Percentiles rank a stretch among this genome's conserved stretches.
These are phyloP conservation scores for Didymella sp. DNA, from an alignment of 2,329 filamentous ascomycete species.

Conservation along the genomic window DNA sequence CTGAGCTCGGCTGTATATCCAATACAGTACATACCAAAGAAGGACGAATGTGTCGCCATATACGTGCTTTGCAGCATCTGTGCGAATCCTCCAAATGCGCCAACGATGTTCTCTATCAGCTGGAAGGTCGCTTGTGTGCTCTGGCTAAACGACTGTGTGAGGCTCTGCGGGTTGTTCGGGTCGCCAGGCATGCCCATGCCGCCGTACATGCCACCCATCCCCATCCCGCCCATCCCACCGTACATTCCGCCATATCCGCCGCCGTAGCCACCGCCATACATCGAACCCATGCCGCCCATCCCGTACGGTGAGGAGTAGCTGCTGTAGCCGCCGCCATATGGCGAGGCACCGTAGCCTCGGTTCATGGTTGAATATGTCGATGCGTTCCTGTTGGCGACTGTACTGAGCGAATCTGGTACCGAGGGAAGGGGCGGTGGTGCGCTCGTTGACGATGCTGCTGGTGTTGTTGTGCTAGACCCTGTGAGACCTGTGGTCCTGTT, in stretches of 20 bases:
- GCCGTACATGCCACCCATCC: constrained; percentile 56
- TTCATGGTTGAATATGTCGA: constrained; percentile 76
- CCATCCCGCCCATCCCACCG: constrained; percentile 40
- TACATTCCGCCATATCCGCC: constrained; percentile 53
- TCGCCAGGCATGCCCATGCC: constrained; percentile 59
- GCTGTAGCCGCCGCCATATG: constrained; percentile 57
- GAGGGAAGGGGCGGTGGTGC: constrained; percentile 76
- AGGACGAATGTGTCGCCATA: constrained; percentile 98
- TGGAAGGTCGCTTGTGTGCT: constrained; percentile 97
- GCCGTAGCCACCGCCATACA: constrained; percentile 50
- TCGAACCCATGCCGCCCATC: constrained; percentile 28
- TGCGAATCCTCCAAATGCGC: constrained; percentile 94
- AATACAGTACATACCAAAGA: constrained; percentile 75
- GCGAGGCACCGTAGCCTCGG: constrained; percentile 58
- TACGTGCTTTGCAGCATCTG: constrained; percentile 99
- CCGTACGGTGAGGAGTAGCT: constrained; percentile 56
- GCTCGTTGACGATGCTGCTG: constrained; percentile 50
- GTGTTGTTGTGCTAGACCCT: constrained; percentile 50
- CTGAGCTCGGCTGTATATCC: background rate
- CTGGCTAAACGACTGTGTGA: constrained; percentile 94
- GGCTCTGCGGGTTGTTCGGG: constrained; percentile 87
- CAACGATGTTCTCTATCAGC: constrained; percentile 96
- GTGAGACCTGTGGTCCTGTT: constrained; percentile 43
- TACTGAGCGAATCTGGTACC: constrained; percentile 77
- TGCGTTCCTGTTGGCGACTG: constrained; percentile 86